These are phyloP conservation scores for Thelonectria blattea DNA, from an alignment of 2,329 filamentous ascomycete species.

Conservation along the genomic window DNA sequence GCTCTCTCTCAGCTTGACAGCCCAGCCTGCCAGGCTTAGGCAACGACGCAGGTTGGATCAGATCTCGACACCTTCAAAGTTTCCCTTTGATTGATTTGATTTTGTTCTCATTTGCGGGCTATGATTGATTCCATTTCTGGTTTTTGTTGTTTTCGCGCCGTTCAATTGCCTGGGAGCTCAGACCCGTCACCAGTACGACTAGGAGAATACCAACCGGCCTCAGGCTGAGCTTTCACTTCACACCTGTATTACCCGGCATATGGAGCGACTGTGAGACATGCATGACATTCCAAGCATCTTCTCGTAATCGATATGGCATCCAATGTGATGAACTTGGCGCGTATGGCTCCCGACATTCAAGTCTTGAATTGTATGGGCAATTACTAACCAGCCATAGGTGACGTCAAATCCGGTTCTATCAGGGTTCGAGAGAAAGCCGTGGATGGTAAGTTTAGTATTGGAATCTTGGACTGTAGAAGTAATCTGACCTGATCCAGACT, in stretches of 20 bases:
- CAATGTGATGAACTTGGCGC: slow-evolving; percentile 45
- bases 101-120: slow-evolving; percentile 1
- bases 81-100: not conserved
- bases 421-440: slow-evolving; percentile 50
- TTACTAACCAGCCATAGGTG: slow-evolving; percentile 36
- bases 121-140: slow-evolving; percentile 3
- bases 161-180: slow-evolving; percentile 10
- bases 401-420: slow-evolving; percentile 43
- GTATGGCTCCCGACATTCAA: slow-evolving; percentile 33
- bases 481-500: slow-evolving; percentile 39
- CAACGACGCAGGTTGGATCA: slow-evolving; percentile 6
- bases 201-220: slow-evolving; percentile 1
- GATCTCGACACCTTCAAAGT: not conserved
- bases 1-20: slow-evolving; percentile 8
- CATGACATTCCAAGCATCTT: not conserved
- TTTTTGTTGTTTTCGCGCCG: not conserved
- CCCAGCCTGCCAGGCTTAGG: not conserved
- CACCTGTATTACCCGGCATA: not conserved
- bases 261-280: slow-evolving; percentile 7
- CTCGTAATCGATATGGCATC: slow-evolving; percentile 40
- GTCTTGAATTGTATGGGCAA: not conserved
- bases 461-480: not conserved
- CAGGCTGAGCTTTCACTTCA: slow-evolving; percentile 20
- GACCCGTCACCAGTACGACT: slow-evolving; percentile 7
- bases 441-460: slow-evolving; percentile 43